phyloP scores from a whole-genome alignment of 257 asterid genomes.

The Nicotiana undulata region DNA sequence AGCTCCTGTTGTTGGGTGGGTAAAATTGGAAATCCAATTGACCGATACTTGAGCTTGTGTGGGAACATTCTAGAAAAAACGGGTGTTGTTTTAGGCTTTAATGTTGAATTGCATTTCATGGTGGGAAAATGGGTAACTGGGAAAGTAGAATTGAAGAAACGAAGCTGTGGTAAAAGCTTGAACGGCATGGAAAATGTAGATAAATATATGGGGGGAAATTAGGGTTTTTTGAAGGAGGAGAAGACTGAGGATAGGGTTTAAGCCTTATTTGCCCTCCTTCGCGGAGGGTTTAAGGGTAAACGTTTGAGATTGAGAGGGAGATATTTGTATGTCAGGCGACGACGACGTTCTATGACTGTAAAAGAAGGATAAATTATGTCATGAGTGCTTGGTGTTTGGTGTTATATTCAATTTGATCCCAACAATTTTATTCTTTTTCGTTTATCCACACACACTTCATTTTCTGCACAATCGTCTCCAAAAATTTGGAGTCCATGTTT shows the following conservation, averaged over 20 bases:
- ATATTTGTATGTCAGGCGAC: not conserved
- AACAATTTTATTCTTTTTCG: not conserved
- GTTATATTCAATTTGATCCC: not conserved
- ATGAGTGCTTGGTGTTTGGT: not conserved
- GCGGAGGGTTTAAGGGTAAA: not conserved
- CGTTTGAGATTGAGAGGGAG: not conserved
- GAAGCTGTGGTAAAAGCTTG: slow-evolving; percentile 41
- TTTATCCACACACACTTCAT: not conserved
- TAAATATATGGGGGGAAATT: slow-evolving; percentile 4
- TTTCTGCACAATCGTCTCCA: too few species aligned
- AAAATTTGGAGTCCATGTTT: too few species aligned
- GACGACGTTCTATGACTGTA: not conserved
- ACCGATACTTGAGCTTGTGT: slow-evolving; percentile 38
- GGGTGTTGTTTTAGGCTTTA: slow-evolving; percentile 30
- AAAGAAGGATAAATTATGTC: not conserved
- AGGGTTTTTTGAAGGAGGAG: slow-evolving; percentile 11
- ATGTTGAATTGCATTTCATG: slow-evolving; percentile 18
- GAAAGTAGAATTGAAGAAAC: slow-evolving; percentile 16
- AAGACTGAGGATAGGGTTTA: slow-evolving; percentile 29
- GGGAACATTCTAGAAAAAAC: slow-evolving; percentile 52
- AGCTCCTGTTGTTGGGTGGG: slow-evolving; percentile 8
- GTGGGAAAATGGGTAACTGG: slow-evolving; percentile 16
- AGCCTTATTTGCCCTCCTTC: slow-evolving; percentile 11
- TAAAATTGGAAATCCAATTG: slow-evolving; percentile 25
- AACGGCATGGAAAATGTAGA: slow-evolving; percentile 34